A percentile compares a stretch with the other conserved stretches of the same genome.
phyloP scores from a whole-genome alignment of 805 yeast genomes.

The Candida pseudoglaebosa region DNA sequence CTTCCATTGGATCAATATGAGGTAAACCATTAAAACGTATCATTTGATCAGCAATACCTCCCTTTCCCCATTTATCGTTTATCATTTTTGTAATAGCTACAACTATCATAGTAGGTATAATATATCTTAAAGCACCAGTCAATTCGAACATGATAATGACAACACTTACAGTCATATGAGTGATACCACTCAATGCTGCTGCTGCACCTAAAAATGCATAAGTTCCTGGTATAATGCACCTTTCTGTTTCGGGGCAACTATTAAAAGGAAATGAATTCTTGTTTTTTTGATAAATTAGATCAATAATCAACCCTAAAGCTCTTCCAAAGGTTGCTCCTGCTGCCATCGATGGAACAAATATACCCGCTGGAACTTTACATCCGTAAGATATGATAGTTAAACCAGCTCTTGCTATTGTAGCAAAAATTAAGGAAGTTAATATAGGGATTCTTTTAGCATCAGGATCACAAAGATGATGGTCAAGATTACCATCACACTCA shows the following conservation, averaged over 20 bases:
- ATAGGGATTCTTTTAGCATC: slow-evolving; percentile 27
- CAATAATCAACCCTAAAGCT: slow-evolving; percentile 72
- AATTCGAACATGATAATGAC: slow-evolving; percentile 94
- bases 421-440: slow-evolving; percentile 55
- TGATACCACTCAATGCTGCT: slow-evolving; percentile 90
- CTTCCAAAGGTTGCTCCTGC: slow-evolving; percentile 95
- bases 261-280: slow-evolving; percentile 32
- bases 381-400: slow-evolving; percentile 87
- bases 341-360: slow-evolving; percentile 95
- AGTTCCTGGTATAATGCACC: slow-evolving; percentile 86
- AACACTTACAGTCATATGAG: slow-evolving; percentile 87
- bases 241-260: slow-evolving; percentile 28
- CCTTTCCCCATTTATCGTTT: slow-evolving; percentile 69
- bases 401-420: slow-evolving; percentile 66
- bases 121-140: slow-evolving; percentile 90
- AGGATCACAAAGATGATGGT: slow-evolving; percentile 37
- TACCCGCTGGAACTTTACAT: slow-evolving; percentile 95
- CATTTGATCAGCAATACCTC: slow-evolving; percentile 96
- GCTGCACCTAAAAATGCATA: slow-evolving; percentile 97
- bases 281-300: slow-evolving; percentile 30
- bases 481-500: slow-evolving; percentile 60
- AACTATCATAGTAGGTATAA: slow-evolving; percentile 94
- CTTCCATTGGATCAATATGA: slow-evolving; percentile 67
- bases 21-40: slow-evolving; percentile 87
- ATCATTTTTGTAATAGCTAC: slow-evolving; percentile 83